These are phyloP conservation scores for Ganoderma leucocontextum DNA, from an alignment of 1,284 basidiomycete species.

Conservation along the genomic window DNA sequence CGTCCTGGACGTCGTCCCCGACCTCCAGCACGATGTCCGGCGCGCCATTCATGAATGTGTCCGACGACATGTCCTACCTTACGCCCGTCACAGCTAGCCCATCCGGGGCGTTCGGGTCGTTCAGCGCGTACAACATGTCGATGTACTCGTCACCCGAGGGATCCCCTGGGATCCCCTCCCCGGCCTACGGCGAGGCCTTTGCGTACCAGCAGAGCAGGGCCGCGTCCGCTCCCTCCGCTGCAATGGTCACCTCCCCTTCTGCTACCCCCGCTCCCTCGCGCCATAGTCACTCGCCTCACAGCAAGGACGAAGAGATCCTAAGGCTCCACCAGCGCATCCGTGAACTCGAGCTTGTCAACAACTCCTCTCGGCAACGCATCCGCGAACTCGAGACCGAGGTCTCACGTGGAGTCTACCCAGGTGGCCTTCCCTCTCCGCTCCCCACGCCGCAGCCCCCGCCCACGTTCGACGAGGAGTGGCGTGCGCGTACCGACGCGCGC, in stretches of 20 bases:
- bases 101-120: conserved; percentile 34
- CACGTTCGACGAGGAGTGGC: conserved; percentile 68
- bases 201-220: conserved; percentile 35
- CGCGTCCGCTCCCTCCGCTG: conserved; percentile 26
- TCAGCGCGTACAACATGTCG: conserved; percentile 35
- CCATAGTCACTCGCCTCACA: conserved; percentile 33
- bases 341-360: conserved; percentile 57
- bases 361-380: conserved; percentile 54
- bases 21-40: conserved; percentile 28
- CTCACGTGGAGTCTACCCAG: conserved; percentile 40
- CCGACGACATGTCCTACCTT: conserved; percentile 31
- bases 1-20: conserved; percentile 38
- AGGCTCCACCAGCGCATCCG: conserved; percentile 50
- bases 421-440: conserved; percentile 45
- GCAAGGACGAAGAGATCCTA: conserved; percentile 50
- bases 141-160: conserved; percentile 35
- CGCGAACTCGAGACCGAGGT: conserved; percentile 56
- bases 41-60: conserved; percentile 20
- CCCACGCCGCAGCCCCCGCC: conserved; percentile 54
- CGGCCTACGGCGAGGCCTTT: conserved; percentile 39
- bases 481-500: conserved; percentile 73
- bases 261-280: conserved; percentile 36
- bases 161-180: conserved; percentile 33
- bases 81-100: conserved; percentile 33
- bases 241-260: conserved; percentile 37